Evolutionary conservation across 2,329 filamentous ascomycete species (phyloP), one percentile per base, ranked within the genome.

Genomic region (Metarhizium guizhouense): DNA sequence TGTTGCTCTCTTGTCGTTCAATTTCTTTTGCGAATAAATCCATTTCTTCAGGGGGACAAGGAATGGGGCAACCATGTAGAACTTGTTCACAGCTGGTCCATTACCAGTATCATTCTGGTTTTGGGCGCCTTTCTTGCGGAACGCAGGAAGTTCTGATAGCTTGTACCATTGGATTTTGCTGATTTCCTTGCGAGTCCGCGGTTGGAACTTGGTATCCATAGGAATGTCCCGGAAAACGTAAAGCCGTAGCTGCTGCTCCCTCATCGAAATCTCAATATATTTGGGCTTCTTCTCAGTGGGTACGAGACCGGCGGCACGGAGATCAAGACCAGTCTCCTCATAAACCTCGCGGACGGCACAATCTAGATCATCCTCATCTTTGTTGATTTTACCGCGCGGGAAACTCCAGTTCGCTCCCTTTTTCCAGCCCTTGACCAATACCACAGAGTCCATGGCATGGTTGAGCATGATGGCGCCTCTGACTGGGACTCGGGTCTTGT

Each of bases 61-160:
- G 67, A 99, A 99, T 0, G 93, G 92, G 0, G 91, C 91, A 18
- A 99, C 94, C 90, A 97, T 96, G 72, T 96, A 99, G 69, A 96
- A 97, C 66, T 93, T 96, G 69, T 89, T 91, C 45, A 85, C 84
- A 62, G 87, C 89, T 3, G 78, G 72, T 14, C 74, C 74, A 13
- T 82, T 72, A 34, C 74, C 72, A 13, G 81, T 77, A 52, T 86
- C 79, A 49, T 83, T 79, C n/a, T 84, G 79, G 16, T 64, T 67
- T 54, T 82, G 78, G 13, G 75, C 75, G 18, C 76, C 77, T 66
- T 87, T 91, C 68, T 87, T 88, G 55, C 85, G 84, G 64, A 90
- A 85, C 0, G 88, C 90, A 1, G 94, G 93, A 30, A 99, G 79
- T 58, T 96, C 91, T 0, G 87, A 88, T 45, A 99, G 76, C 63